These are phyloP conservation scores for Pseudogymnoascus sp. DNA, from an alignment of 2,329 filamentous ascomycete species.

Conservation along the genomic window DNA sequence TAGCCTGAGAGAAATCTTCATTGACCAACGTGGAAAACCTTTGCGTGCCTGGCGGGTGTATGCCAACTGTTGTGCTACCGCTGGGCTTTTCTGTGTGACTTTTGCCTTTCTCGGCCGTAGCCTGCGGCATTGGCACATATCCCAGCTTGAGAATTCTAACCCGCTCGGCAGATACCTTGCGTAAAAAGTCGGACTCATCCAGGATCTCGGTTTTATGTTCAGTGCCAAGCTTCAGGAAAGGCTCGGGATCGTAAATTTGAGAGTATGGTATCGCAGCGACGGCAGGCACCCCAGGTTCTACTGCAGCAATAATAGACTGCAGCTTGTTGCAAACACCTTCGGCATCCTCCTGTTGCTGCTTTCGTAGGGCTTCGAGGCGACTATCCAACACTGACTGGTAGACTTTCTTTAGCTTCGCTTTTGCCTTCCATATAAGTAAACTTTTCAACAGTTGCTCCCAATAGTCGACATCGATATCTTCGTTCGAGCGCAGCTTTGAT, in stretches of 20 bases:
- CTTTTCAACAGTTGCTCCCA: constrained; percentile 90
- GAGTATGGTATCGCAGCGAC: constrained; percentile 28
- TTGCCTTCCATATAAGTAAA: constrained; percentile 84
- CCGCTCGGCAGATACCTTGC: constrained; percentile 50
- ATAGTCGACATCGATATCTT: constrained; percentile 92
- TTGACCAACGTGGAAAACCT: constrained; percentile 63
- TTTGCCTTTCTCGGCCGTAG: constrained; percentile 27
- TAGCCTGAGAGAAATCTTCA: constrained; percentile 79
- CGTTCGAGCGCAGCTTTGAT: constrained; percentile 76
- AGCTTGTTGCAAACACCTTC: constrained; percentile 46
- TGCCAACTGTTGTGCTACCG: constrained; percentile 33
- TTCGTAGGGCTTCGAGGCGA: constrained; percentile 58
- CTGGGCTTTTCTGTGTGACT: constrained; percentile 25
- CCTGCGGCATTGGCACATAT: constrained; percentile 55
- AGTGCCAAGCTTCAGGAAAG: constrained; percentile 53
- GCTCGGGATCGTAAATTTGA: constrained; percentile 54
- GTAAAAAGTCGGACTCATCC: constrained; percentile 52
- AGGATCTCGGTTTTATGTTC: constrained; percentile 56
- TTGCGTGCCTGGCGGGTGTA: constrained; percentile 48
- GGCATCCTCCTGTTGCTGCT: constrained; percentile 63
- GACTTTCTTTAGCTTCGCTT: constrained; percentile 72
- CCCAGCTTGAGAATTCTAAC: constrained; percentile 56
- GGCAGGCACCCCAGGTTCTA: constrained; percentile 13
- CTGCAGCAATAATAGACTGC: constrained; percentile 38
- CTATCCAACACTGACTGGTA: constrained; percentile 68